These are phyloP conservation scores for Lactifluus pinguis DNA, from an alignment of 768 basidiomycete species.

Conservation along the genomic window DNA sequence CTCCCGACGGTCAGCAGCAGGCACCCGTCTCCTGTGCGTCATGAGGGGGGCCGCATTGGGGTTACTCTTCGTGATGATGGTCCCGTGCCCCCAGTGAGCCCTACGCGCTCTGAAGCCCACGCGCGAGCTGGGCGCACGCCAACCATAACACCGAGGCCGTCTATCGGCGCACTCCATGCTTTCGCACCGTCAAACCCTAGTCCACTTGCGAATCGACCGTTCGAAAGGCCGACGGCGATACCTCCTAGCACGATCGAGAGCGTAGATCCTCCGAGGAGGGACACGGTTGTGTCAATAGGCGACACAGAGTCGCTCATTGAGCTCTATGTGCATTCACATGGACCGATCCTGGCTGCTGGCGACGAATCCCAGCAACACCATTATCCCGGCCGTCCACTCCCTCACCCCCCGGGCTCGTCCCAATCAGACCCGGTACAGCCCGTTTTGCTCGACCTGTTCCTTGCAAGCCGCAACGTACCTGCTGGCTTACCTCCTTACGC, in stretches of 20 bases:
- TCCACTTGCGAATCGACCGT: constrained; percentile 17
- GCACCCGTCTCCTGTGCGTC: constrained; percentile 13
- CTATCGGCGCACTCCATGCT: not conserved
- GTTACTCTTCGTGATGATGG: constrained; percentile 13
- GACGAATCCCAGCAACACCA: constrained; percentile 1
- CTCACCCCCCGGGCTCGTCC: constrained; percentile 16
- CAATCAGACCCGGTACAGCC: constrained; percentile 8
- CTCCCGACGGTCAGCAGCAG: constrained; percentile 1
- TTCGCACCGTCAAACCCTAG: constrained; percentile 19
- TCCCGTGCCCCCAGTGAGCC: constrained; percentile 2
- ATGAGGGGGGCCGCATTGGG: constrained; percentile 6
- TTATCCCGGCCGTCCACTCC: constrained; percentile 19
- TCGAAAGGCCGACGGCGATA: constrained; percentile 2
- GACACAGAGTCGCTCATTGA: constrained; percentile 18
- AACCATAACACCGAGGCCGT: constrained; percentile 5
- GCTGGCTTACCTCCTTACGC: not conserved
- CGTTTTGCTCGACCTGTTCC: constrained; percentile 13
- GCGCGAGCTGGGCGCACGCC: not conserved
- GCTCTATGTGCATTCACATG: constrained; percentile 16
- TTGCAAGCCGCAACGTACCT: not conserved
- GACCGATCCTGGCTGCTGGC: not conserved
- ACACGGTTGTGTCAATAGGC: constrained; percentile 11
- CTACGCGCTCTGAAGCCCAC: constrained; percentile 7
- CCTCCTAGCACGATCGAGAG: not conserved
- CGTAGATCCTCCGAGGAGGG: not conserved